Evolutionary conservation across 257 asterid genomes (phyloP).

Genomic region (Paulownia fortunei): DNA sequence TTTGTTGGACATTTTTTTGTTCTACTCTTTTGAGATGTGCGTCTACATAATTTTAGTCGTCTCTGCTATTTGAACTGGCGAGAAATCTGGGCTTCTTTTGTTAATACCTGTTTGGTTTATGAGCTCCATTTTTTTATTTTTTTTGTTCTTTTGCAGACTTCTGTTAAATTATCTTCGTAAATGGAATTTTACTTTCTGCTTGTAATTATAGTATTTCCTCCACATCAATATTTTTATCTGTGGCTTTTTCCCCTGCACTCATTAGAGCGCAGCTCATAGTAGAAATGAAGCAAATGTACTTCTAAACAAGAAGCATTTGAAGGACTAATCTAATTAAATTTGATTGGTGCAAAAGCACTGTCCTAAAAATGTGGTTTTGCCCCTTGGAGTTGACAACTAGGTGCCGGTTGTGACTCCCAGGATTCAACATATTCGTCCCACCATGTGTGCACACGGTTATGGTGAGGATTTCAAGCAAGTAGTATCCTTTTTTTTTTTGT

Average conservation of each 20-base stretch:
- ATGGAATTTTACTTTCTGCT: background rate
- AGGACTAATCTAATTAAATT: background rate
- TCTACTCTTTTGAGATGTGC: constrained; percentile 12
- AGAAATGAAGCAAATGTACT: constrained; percentile 3
- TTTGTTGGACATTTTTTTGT: constrained; percentile 10
- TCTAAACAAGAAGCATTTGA: background rate
- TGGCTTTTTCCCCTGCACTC: background rate
- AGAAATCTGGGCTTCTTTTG: background rate
- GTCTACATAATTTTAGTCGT: background rate
- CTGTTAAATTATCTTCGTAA: background rate
- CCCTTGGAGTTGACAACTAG: background rate
- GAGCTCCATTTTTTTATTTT: background rate
- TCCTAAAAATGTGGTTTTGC: background rate
- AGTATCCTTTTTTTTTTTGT: too few species aligned
- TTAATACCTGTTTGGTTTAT: background rate
- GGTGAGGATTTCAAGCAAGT: constrained; percentile 12
- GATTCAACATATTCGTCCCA: background rate
- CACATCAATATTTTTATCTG: background rate
- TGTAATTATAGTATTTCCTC: background rate
- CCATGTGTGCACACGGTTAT: background rate
- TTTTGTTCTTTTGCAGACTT: background rate
- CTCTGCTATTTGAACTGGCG: constrained; percentile 3
- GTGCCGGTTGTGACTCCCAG: background rate
- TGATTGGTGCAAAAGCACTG: background rate
- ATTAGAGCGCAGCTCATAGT: background rate